Percentiles rank a stretch among this genome's conserved stretches.
Conservation (phyloP, 73 alveolate genomes). For the Diophrys sp. region DNA sequence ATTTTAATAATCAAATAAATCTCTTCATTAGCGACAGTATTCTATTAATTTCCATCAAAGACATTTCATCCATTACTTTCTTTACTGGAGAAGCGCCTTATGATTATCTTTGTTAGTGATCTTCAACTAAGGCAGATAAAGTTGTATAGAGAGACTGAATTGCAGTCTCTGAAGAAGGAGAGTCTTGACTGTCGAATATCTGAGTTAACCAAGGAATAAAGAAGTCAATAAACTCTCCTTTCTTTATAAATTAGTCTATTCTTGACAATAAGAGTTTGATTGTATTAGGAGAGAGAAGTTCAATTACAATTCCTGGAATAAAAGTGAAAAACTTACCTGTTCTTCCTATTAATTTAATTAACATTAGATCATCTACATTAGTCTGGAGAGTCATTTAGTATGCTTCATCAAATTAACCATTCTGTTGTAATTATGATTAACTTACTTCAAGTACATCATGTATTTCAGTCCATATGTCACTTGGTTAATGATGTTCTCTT, state of each 20-base stretch:
- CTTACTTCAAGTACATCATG: too few relatives aligned
- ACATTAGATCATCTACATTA: constrained; percentile 6
- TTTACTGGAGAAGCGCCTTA: neutral
- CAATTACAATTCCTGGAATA: constrained; percentile 5
- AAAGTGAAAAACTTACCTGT: too few relatives aligned
- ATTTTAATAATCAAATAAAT: too few relatives aligned
- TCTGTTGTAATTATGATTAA: too few relatives aligned
- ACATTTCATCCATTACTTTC: neutral
- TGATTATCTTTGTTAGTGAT: neutral
- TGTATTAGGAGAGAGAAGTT: neutral
- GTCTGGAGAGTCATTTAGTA: neutral
- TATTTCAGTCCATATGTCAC: too few relatives aligned
- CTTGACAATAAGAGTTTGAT: neutral
- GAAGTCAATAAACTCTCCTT: constrained; percentile 11
- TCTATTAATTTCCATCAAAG: neutral
- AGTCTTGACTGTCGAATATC: neutral
- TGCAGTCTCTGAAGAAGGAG: neutral
- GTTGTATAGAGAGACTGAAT: too few relatives aligned
- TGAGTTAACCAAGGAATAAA: constrained; percentile 4
- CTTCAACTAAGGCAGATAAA: neutral
- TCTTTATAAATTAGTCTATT: too few relatives aligned
- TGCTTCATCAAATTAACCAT: neutral
- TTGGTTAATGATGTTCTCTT: too few relatives aligned
- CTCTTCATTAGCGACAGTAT: too few relatives aligned
- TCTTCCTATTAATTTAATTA: constrained; percentile 36